These are phyloP conservation scores for Chamaecrista fasciculata DNA, from an alignment of 306 rosid species.

Conservation along the genomic window DNA sequence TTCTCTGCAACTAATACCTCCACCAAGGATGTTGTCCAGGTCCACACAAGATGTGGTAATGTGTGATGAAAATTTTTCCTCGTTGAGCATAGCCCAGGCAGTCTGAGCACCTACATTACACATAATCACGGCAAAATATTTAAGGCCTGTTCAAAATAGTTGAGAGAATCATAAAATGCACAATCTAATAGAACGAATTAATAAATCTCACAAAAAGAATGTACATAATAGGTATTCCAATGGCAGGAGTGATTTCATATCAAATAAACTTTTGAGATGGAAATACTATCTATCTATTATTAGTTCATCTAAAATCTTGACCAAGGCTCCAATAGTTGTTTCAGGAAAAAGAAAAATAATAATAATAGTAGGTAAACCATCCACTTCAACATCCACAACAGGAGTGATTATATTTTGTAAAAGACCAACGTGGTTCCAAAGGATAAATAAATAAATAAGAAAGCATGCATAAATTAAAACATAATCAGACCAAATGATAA, in stretches of 20 bases:
- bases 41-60: constrained; percentile 79
- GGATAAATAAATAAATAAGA: background rate
- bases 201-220: background rate
- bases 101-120: constrained; percentile 66
- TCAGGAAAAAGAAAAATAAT: too few species aligned
- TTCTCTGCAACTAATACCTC: constrained; percentile 83
- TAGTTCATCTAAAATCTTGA: background rate
- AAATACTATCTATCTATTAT: background rate
- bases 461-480: background rate
- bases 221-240: background rate
- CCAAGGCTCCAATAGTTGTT: background rate
- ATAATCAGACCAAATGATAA: background rate
- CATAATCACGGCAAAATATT: background rate
- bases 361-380: background rate
- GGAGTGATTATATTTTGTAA: background rate
- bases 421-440: background rate
- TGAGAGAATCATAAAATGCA: background rate
- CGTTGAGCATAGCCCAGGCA: constrained; percentile 90
- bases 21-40: constrained; percentile 81
- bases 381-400: background rate
- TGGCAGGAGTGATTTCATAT: background rate
- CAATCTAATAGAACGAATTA: background rate
- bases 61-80: constrained; percentile 54
- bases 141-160: background rate
- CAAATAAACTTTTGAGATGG: background rate